Evolutionary conservation across 352 stramenopile genomes (phyloP).

Genomic region (Sclerospora graminicola): DNA sequence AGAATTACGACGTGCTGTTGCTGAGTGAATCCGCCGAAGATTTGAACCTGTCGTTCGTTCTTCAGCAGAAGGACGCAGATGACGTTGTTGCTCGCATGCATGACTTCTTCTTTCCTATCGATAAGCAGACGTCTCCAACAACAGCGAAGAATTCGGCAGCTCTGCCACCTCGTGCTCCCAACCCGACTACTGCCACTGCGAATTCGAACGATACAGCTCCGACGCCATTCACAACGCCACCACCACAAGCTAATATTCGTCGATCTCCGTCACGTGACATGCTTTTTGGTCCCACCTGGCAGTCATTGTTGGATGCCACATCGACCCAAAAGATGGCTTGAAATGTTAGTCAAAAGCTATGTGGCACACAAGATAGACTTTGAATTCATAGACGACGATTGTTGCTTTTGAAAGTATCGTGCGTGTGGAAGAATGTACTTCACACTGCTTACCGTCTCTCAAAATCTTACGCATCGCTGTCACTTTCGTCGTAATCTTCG

Average conservation of each 20-base stretch:
- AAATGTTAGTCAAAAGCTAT: background rate
- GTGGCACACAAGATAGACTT: constrained; percentile 4
- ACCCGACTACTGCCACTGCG: constrained; percentile 7
- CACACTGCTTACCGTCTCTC: too few relatives aligned
- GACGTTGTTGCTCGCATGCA: constrained; percentile 77
- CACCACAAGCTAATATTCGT: constrained; percentile 30
- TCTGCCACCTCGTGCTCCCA: constrained; percentile 11
- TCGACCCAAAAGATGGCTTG: constrained; percentile 16
- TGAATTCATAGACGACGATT: constrained; percentile 1
- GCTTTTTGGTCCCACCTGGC: constrained; percentile 61
- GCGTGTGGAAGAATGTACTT: constrained; percentile 8
- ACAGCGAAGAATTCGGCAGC: constrained; percentile 4
- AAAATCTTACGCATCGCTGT: constrained; percentile 28
- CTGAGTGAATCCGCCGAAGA: constrained; percentile 83
- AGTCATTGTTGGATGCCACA: constrained; percentile 33
- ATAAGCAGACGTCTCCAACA: constrained; percentile 3
- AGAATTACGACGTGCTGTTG: constrained; percentile 78
- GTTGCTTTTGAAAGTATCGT: constrained; percentile 7
- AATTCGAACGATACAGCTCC: constrained; percentile 5
- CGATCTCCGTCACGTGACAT: constrained; percentile 57
- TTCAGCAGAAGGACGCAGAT: constrained; percentile 71
- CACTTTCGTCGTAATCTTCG: constrained; percentile 68
- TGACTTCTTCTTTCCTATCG: constrained; percentile 51
- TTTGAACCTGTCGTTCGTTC: constrained; percentile 85
- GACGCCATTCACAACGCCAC: constrained; percentile 7